Evolutionary conservation across 768 basidiomycete species (phyloP).

Genomic region (Boletus speciosus): DNA sequence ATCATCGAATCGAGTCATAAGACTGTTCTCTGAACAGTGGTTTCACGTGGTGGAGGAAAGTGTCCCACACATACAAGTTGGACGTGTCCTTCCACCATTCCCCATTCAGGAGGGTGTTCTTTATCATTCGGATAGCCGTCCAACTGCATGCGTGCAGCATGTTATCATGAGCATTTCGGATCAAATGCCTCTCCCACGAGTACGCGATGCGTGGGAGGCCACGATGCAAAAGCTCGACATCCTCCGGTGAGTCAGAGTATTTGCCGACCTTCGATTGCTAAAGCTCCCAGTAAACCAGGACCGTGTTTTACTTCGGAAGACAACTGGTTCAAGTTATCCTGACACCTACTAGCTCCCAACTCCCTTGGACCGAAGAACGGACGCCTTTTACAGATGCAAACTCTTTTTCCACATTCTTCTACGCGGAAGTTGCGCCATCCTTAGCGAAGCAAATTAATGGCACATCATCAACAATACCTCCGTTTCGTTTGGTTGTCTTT

Average conservation of each 20-base stretch:
- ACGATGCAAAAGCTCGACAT: constrained; percentile 26
- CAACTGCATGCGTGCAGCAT: constrained; percentile 45
- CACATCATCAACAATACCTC: constrained; percentile 14
- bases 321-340: constrained; percentile 30
- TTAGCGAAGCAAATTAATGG: constrained; percentile 26
- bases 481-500: constrained; percentile 15
- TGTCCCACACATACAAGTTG: constrained; percentile 5
- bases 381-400: constrained; percentile 7
- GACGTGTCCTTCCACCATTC: constrained; percentile 39
- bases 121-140: constrained; percentile 36
- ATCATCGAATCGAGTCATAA: not conserved
- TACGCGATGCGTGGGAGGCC: constrained; percentile 36
- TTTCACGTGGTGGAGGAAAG: constrained; percentile 6
- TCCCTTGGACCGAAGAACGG: constrained; percentile 18
- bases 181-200: constrained; percentile 14
- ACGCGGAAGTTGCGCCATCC: constrained; percentile 15
- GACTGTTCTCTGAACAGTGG: constrained; percentile 20
- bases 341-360: constrained; percentile 3
- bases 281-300: constrained; percentile 15
- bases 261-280: not conserved
- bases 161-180: constrained; percentile 32
- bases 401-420: constrained; percentile 22
- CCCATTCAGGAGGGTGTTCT: constrained; percentile 48
- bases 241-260: constrained; percentile 21
- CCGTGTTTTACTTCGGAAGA: constrained; percentile 31